These are phyloP conservation scores for Pseudonitzschia pungens DNA, from an alignment of 108 stramenopile species.

Conservation along the genomic window DNA sequence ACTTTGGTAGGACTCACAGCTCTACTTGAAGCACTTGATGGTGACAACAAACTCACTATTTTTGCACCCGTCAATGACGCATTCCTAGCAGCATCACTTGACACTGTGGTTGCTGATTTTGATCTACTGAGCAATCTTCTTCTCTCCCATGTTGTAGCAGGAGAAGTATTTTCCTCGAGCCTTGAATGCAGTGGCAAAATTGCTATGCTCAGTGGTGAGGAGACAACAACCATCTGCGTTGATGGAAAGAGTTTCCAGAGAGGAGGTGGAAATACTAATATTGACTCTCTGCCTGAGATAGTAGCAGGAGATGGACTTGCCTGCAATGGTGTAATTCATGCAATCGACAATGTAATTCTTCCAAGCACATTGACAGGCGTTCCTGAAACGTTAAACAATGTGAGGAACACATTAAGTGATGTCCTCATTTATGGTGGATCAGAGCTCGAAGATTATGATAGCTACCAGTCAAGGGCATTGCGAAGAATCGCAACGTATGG, in stretches of 20 bases:
- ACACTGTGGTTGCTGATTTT: constrained; percentile 20
- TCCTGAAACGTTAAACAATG: background rate
- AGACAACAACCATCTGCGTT: constrained; percentile 26
- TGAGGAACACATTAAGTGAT: background rate
- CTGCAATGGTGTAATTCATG: constrained; percentile 20
- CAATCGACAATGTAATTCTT: constrained; percentile 6
- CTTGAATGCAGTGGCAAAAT: constrained; percentile 19
- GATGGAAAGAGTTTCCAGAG: constrained; percentile 24
- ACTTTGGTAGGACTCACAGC: constrained; percentile 4
- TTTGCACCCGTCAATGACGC: constrained; percentile 52
- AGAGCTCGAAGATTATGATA: constrained; percentile 31
- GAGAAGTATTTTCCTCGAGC: background rate
- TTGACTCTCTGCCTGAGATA: constrained; percentile 12
- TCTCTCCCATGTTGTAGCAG: constrained; percentile 29
- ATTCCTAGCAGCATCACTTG: constrained; percentile 35
- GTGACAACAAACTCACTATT: constrained; percentile 14
- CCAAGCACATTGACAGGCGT: background rate
- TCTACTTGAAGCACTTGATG: background rate
- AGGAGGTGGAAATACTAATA: constrained; percentile 27
- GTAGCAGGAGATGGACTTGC: constrained; percentile 34
- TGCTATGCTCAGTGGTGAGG: constrained; percentile 32
- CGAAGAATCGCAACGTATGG: constrained; percentile 10
- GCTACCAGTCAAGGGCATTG: constrained; percentile 39
- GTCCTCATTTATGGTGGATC: background rate
- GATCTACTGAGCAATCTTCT: constrained; percentile 18